Base-by-base conservation (phyloP, 768 basidiomycete species). In the Kockovaella imperatae region DNA sequence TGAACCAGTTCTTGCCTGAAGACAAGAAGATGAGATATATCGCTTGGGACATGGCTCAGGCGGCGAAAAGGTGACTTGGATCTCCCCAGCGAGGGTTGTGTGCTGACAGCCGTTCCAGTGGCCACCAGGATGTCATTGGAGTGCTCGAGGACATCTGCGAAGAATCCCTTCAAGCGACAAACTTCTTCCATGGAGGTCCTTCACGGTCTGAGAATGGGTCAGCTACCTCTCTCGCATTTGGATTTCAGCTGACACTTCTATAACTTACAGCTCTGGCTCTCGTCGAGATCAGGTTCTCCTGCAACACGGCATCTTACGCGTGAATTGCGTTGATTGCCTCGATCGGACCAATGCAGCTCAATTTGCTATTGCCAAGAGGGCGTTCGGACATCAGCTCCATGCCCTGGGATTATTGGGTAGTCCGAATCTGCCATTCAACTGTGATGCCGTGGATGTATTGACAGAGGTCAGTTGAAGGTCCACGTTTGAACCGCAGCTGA, bases 331-430 rank as follows among this genome's bases (percentile, higher is more conserved):
- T 0, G 93, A 99, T 62, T 99, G 93, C 62, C 74, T 99, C 13
- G 90, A 95, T 70, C 81, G 93, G 10, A 97, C 93, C 3, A 97
- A 97, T 60, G 88, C 89, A 3, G 89, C 88, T 0, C 91, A 96
- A 62, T 96, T 96, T 64, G 88, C 93, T 1, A 91, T 96, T 51
- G 95, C 89, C 2, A 93, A 95, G 69, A 82, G 86, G 18, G 95
- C 86, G 0, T 75, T 99, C 15, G 91, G 90, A 0, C 90, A 96
- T 69, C 95, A 99, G 67, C 76, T 99, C 6, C 87, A 93, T 67
- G 91, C 90, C 0, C 80, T 99, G 3, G 95, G 95, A 0, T 77
- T 97, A 14, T 82, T 95, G 6, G 81, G 83, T 17, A 81, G 75
- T 49, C 90, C 93, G 0, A 82, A 88, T 61, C 75, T 99, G 30